Evolutionary conservation across 257 asterid genomes (phyloP), one percentile per base, ranked within the genome.

Genomic region (Orobanche coerulescens): DNA sequence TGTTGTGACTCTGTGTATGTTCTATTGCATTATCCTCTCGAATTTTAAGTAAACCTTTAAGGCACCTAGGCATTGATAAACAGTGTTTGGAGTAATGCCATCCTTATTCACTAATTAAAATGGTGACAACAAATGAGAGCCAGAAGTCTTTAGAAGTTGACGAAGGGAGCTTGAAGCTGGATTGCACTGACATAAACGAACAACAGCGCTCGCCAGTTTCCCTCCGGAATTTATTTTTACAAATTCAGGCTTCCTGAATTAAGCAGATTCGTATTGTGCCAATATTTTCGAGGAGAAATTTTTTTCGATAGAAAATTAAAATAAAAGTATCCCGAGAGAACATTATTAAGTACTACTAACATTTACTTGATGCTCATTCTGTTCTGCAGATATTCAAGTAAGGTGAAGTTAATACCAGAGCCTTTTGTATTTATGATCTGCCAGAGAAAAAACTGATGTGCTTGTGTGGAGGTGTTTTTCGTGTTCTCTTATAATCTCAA

Each of bases 331-430:
- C n/a, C n/a, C n/a, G n/a, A n/a, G n/a, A n/a, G n/a, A n/a, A n/a
- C n/a, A n/a, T n/a, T n/a, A n/a, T n/a, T n/a, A n/a, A n/a, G n/a
- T n/a, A n/a, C n/a, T n/a, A n/a, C n/a, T n/a, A n/a, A n/a, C n/a
- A n/a, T n/a, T n/a, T n/a, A n/a, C n/a, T n/a, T n/a, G n/a, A n/a
- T n/a, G n/a, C n/a, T n/a, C n/a, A n/a, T n/a, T n/a, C n/a, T n/a
- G n/a, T 18, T 28, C 43, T 43, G 71, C 55, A 43, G 74, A 3
- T 25, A 10, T 56, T 61, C 52, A 15, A 51, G n/a, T n/a, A 24
- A n/a, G 3, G 48, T 49, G 64, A 39, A 6, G 42, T 15, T 50
- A 25, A 36, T 20, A n/a, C 56, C 49, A 12, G 58, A 33, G 54
- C 4, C 46, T 31, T 11, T 26, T 19, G 10, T 25, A 37, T 36